Base-by-base conservation (phyloP, 306 rosid species). In the Aeschynomene evenia region DNA sequence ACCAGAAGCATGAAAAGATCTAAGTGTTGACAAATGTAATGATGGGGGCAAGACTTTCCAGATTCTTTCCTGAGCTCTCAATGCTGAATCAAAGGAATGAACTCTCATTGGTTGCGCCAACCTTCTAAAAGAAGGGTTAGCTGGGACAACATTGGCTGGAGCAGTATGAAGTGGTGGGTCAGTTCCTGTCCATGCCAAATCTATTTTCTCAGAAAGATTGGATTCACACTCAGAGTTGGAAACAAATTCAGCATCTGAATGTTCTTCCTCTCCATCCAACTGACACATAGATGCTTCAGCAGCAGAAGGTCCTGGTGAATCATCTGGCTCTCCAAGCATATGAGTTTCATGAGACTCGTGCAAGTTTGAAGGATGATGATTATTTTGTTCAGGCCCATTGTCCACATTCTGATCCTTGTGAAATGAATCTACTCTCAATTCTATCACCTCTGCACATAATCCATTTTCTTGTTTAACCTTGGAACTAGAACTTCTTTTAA, bases 131-230 rank as follows among this genome's bases (percentile, higher is more conserved):
- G 87, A 64, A 74, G 84, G 83, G 67, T 70, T 75, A 70, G 46
- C 75, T 67, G 71, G 85, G 55, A 59, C 42, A 75, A 71, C 85
- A 42, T 82, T 84, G 3, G 49, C 58, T 56, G 36, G 82, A 68
- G 34, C 49, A 45, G 73, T 36, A 64, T 53, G 70, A 43, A 63
- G 68, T 15, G 74, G 33, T 55, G 81, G 95, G 62, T 83, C 91
- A 23, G 93, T 89, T 70, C 99, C 97, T 0, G 89, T 84, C 99
- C 99, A 95, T 3, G 99, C 95, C 74, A 79, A 87, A 83, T 95
- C 99, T 76, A 95, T 95, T 79, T 87, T 85, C 81, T 89, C 97
- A n/a, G 96, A 87, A 48, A 95, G 96, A 75, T 83, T 87, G 56
- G 99, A 89, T 61, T 78, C 91, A 68, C 79, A 72, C 77, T 80